Percentiles rank a stretch among this genome's conserved stretches.
Evolutionary conservation across 2,329 filamentous ascomycete species (phyloP).

Genomic region (Microcyclospora tardicrescens): DNA sequence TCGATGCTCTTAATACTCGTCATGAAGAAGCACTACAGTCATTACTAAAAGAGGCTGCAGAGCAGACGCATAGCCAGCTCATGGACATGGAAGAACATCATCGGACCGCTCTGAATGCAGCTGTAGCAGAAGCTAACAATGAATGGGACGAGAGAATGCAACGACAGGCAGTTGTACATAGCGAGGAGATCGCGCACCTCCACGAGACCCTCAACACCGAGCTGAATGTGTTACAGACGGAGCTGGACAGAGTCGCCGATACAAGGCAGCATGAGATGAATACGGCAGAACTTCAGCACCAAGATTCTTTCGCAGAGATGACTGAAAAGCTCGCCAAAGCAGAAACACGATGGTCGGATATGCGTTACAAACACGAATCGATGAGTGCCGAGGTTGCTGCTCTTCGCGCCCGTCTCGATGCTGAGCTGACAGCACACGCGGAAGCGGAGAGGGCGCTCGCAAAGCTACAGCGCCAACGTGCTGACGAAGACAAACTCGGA

Average conservation of each 20-base stretch:
- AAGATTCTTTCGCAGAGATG: background rate
- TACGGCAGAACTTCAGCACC: background rate
- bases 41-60: conserved; percentile 3
- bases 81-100: background rate
- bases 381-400: conserved; percentile 9
- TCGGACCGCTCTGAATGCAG: background rate
- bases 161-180: conserved; percentile 3
- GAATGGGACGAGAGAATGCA: conserved; percentile 3
- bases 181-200: background rate
- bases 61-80: conserved; percentile 1
- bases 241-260: conserved; percentile 1
- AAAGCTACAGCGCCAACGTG: conserved; percentile 9
- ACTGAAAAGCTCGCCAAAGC: conserved; percentile 2
- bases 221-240: conserved; percentile 2
- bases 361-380: conserved; percentile 5
- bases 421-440: conserved; percentile 14
- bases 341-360: conserved; percentile 3
- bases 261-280: conserved; percentile 2
- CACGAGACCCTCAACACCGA: conserved; percentile 1
- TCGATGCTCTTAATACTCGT: conserved; percentile 12
- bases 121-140: conserved; percentile 1
- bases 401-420: conserved; percentile 15
- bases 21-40: conserved; percentile 14
- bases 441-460: conserved; percentile 13
- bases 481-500: conserved; percentile 10